Base-by-base conservation (phyloP, 805 yeast genomes). In the Wickerhamomyces canadensis region DNA sequence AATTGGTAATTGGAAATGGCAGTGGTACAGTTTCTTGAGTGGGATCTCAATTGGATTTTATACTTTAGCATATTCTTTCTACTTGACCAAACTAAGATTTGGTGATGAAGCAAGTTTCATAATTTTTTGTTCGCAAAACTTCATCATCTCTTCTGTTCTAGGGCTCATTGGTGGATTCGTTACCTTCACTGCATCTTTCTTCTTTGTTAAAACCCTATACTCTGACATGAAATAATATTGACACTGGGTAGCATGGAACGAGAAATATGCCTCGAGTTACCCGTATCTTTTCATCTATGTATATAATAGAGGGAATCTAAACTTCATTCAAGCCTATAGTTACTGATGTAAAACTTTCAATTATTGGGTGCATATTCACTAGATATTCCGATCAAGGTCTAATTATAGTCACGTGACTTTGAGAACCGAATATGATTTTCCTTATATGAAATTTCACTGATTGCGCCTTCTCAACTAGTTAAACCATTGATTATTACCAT, bases 1-100 rank as follows among this genome's bases (percentile, higher is more conserved):
- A 19, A 42, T 48, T 15, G 61, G 61, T 14, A 49, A 55, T 31
- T 54, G 61, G 60, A 51, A 48, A 31, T 57, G 62, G 62, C 48
- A 46, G 7, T 55, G 60, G 60, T 40, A 44, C 17, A 38, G 52
- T 3, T 45, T 57, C 44, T 23, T 45, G 9, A 47, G 48, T 37
- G 61, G 60, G 4, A 33, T 44, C 6, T 41, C 54, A n/a, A 40
- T 54, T 15, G 61, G 58, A 16, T 17, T 47, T 5, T 54, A 46
- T 34, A 34, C 53, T 1, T 57, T 57, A 33, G 17, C 37, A 2
- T 55, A 56, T 41, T 41, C 58, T 1, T 44, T 52, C 34, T 46
- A 55, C 27, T 29, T 57, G 13, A 54, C 58, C 12, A 48, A 47
- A 23, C 41, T 46, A 36, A 50, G 40, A 19, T 56, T 57, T 41